Evolutionary conservation across 1,139 yeast species (phyloP), one percentile per base, ranked within the genome.

Genomic region (Debaryomycetaceae sp.): DNA sequence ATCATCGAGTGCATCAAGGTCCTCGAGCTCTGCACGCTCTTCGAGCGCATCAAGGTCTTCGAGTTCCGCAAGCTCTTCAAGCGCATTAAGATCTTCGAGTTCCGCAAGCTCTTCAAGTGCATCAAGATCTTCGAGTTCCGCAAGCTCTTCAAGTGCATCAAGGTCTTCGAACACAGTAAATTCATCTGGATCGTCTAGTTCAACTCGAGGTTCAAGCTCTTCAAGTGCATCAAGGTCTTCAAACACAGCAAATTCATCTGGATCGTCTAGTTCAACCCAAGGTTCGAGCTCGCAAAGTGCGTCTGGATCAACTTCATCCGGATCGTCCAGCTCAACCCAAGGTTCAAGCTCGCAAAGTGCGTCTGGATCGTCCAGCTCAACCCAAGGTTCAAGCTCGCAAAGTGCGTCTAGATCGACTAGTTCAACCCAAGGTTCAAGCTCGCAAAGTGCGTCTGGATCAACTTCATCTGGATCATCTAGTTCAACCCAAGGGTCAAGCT

Each of bases 11-110:
- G n/a, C 14, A 22, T 8, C 31, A 22, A 7, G 31, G 7, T 7
- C 24, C 23, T 50, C 61, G n/a, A 50, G 57, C 33, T 50, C 57
- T 8, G 42, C 50, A 1, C 49, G 50, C 42, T 48, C 51, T 31
- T 47, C 47, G 36, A 36, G 39, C 14, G 39, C 51, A 40, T 47
- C 58, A 30, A 54, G 56, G 14, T 53, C 60, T 22, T 53, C 51
- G 24, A n/a, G 20, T 4, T 24, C 39, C 3, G 38, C 36, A 47
- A 13, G 2, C 4, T 8, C 36, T 7, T 34, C 36, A 6, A 34
- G 38, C 7, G 20, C 23, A 8, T 6, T 6, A 6, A 27, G 9
- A 6, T 27, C 34, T 35, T 24, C 24, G 24, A 17, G 27, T 24
- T 31, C 31, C 31, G 17, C 24, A 5, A 31, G 31, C 6, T 27